Evolutionary conservation across 352 stramenopile genomes (phyloP).

Genomic region (Phytophthora vignae): DNA sequence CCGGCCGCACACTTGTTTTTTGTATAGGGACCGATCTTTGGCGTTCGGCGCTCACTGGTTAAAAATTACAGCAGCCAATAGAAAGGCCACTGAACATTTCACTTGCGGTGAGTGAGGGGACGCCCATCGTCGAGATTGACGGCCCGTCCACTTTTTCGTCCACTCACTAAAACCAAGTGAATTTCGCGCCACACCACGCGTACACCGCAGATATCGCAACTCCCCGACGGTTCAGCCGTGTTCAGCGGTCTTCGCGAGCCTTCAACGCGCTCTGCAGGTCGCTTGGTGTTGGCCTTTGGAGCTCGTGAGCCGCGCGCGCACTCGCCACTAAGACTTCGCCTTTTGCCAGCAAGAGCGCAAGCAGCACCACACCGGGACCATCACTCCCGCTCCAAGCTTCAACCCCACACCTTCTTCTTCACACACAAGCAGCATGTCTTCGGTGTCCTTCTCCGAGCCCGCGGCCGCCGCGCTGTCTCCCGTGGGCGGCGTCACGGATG

Average conservation of each 20-base stretch:
- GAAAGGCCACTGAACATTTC: neutral
- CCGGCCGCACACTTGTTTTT: conserved; percentile 29
- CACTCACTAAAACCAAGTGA: conserved; percentile 36
- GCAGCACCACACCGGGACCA: conserved; percentile 18
- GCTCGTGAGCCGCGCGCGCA: neutral
- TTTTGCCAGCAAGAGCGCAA: conserved; percentile 53
- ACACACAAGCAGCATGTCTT: conserved; percentile 32
- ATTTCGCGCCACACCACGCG: neutral
- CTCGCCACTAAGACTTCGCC: conserved; percentile 45
- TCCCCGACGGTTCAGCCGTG: conserved; percentile 28
- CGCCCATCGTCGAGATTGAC: neutral
- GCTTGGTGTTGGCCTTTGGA: neutral
- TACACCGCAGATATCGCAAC: conserved; percentile 1
- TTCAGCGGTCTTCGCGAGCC: conserved; percentile 9
- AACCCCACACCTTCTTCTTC: neutral
- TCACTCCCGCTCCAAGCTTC: conserved; percentile 25
- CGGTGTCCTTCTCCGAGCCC: conserved; percentile 46
- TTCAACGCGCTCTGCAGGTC: neutral
- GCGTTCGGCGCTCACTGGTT: conserved; percentile 7
- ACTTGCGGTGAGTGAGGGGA: conserved; percentile 32
- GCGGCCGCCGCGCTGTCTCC: conserved; percentile 42
- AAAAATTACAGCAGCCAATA: neutral
- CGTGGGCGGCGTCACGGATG: conserved; percentile 52
- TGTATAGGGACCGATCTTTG: conserved; percentile 24
- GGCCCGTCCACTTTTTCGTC: conserved; percentile 9